phyloP scores from a whole-genome alignment of 176 grass and related monocot species.

The Raddia guianensis region DNA sequence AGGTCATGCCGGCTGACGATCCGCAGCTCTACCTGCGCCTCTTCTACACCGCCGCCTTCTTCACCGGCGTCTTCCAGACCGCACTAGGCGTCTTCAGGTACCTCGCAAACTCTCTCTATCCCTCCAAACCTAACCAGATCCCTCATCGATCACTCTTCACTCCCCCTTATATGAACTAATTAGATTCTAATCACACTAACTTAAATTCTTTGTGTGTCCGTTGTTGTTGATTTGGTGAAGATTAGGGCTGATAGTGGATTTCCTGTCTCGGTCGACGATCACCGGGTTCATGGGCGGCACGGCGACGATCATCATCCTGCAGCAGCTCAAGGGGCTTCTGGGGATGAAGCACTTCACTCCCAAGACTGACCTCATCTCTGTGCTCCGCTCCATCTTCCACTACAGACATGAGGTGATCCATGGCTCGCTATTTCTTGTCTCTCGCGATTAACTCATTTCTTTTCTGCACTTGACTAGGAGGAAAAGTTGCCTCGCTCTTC shows the following conservation, averaged over 20 bases:
- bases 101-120: neutral
- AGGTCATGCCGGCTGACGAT: conserved; percentile 47
- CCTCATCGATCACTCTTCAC: no score
- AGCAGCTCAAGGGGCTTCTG: conserved; percentile 92
- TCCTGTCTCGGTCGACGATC: conserved; percentile 88
- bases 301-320: conserved; percentile 86
- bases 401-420: conserved; percentile 64
- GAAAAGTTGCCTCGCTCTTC: neutral
- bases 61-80: conserved; percentile 83
- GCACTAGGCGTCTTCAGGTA: conserved; percentile 79
- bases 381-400: conserved; percentile 58
- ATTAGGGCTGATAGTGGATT: conserved; percentile 90
- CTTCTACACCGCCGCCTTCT: conserved; percentile 92
- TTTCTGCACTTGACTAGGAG: neutral
- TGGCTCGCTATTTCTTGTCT: neutral
- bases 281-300: conserved; percentile 98
- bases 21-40: conserved; percentile 66
- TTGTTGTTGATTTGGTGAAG: conserved; percentile 28
- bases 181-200: neutral
- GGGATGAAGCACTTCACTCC: conserved; percentile 86
- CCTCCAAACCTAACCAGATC: neutral
- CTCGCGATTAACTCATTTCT: neutral
- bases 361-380: conserved; percentile 86
- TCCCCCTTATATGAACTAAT: no score
- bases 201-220: neutral